These are phyloP conservation scores for Obelidium mucronatum DNA, from an alignment of 192 early-diverging fungal species.

Conservation along the genomic window DNA sequence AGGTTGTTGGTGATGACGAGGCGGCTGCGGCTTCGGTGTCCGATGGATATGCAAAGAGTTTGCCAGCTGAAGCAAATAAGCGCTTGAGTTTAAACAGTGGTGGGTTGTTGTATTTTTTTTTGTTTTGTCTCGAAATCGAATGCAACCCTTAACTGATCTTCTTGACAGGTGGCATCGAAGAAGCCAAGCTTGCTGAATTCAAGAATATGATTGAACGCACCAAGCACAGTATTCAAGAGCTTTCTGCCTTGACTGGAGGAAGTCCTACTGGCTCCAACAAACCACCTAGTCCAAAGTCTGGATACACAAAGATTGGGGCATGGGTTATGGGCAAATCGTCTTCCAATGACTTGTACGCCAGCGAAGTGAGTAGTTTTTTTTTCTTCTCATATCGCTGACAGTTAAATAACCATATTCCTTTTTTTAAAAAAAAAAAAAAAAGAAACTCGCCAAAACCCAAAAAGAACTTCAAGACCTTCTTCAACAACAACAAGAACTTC, in stretches of 20 bases:
- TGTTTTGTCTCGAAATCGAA: not conserved
- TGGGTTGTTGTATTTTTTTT: not conserved
- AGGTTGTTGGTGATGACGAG: not conserved
- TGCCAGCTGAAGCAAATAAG: slow-evolving; percentile 36
- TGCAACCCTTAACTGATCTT: not conserved
- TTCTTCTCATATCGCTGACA: not conserved
- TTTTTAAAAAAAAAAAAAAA: not conserved
- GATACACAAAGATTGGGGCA: not conserved
- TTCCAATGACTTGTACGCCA: not conserved
- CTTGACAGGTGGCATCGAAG: slow-evolving; percentile 13
- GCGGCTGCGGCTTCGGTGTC: not conserved
- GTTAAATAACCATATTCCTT: too few relatives aligned
- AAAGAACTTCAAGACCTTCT: slow-evolving; percentile 31
- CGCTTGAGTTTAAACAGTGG: slow-evolving; percentile 27
- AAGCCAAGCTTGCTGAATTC: slow-evolving; percentile 12
- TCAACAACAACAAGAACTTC: slow-evolving; percentile 29
- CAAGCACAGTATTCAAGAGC: slow-evolving; percentile 1
- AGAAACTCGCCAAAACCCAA: slow-evolving; percentile 36
- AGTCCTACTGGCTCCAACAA: not conserved
- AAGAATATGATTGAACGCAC: slow-evolving; percentile 31
- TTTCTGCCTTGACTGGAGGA: slow-evolving; percentile 4
- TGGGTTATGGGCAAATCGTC: slow-evolving; percentile 17
- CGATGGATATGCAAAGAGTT: slow-evolving; percentile 31
- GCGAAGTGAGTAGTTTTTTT: not conserved
- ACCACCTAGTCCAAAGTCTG: not conserved